A percentile compares a stretch with the other conserved stretches of the same genome.
Conservation (phyloP, 106 monocot genomes). For the Dactylorhiza incarnata region DNA sequence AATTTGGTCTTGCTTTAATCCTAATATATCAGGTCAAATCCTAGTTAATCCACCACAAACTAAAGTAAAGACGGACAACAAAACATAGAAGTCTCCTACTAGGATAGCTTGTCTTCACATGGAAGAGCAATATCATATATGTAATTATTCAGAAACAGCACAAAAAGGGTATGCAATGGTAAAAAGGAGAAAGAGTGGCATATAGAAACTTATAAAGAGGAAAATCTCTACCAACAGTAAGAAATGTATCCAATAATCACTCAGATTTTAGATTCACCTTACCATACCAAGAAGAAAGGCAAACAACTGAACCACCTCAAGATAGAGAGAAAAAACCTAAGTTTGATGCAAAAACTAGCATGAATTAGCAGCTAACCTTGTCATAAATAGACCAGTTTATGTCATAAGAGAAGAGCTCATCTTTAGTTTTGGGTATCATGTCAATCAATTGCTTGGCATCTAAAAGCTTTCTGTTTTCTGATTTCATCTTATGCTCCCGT, state of each 20-base stretch:
- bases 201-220: background rate
- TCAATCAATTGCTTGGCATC: slow-evolving; percentile 99
- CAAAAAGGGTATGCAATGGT: background rate
- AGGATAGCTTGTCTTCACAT: too few species aligned
- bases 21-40: too few species aligned
- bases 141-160: background rate
- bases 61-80: too few species aligned
- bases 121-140: background rate
- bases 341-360: background rate
- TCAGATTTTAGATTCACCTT: background rate
- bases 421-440: slow-evolving; percentile 97
- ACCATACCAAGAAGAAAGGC: background rate
- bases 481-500: slow-evolving; percentile 45
- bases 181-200: background rate
- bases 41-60: too few species aligned
- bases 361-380: slow-evolving; percentile 39
- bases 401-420: slow-evolving; percentile 81
- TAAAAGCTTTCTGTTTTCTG: slow-evolving; percentile 78
- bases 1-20: too few species aligned
- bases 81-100: too few species aligned
- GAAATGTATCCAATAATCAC: background rate
- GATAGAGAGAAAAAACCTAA: background rate
- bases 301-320: background rate
- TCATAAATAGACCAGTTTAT: slow-evolving; percentile 94
- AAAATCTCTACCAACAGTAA: background rate